Conservation (phyloP, 2,329 filamentous ascomycete species). For the Beauveria pseudobassiana region DNA sequence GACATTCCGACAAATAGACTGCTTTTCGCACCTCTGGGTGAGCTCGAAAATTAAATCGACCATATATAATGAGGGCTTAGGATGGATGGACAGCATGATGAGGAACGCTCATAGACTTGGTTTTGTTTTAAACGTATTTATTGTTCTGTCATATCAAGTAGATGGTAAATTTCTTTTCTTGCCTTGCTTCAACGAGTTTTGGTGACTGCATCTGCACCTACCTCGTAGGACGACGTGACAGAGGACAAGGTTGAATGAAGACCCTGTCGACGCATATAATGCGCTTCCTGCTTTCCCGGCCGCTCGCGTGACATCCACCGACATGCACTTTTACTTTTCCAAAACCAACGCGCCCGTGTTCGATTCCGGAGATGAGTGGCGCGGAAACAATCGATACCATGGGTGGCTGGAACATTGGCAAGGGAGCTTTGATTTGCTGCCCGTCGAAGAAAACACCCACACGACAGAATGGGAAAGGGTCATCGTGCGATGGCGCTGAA, state of each 20-base stretch:
- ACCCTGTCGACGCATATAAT: too few species aligned
- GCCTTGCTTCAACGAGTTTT: neutral
- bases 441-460: too few species aligned
- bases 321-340: too few species aligned
- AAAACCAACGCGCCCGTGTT: neutral
- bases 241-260: too few species aligned
- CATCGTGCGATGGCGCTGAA: too few species aligned
- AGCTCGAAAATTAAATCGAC: neutral
- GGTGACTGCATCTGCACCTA: neutral
- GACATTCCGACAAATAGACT: neutral
- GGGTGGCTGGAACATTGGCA: neutral
- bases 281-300: too few species aligned
- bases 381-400: neutral
- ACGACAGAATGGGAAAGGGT: too few species aligned
- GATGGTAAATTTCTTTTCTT: neutral
- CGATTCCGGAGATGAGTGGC: neutral
- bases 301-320: too few species aligned
- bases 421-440: neutral
- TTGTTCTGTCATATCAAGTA: constrained; percentile 4
- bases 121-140: constrained; percentile 1
- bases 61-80: constrained; percentile 4
- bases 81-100: neutral
- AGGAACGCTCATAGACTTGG: constrained; percentile 4
- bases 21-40: neutral
- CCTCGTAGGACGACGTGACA: neutral